Evolutionary conservation across 139 green algal species (phyloP).

Genomic region (Chloropicon primus): DNA sequence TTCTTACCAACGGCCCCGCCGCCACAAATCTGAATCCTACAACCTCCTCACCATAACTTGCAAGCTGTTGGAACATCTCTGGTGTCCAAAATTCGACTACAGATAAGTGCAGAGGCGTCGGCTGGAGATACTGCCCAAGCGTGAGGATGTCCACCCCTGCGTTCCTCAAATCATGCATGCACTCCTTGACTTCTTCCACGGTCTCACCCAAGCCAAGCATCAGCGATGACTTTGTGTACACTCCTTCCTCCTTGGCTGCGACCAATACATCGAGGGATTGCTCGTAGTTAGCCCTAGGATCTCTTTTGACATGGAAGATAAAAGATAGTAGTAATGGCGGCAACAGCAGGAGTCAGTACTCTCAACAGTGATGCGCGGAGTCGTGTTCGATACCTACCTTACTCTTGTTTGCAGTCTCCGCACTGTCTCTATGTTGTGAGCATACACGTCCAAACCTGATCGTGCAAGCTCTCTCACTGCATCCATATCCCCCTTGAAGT

Average conservation of each 20-base stretch:
- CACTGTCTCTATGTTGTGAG: slow-evolving; percentile 5
- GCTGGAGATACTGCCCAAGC: slow-evolving; percentile 13
- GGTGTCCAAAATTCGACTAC: slow-evolving; percentile 5
- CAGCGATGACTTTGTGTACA: slow-evolving; percentile 6
- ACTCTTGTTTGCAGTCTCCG: background rate
- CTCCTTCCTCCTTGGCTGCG: background rate
- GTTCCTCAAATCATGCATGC: background rate
- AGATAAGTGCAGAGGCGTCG: background rate
- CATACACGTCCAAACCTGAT: background rate
- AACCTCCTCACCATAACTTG: slow-evolving; percentile 2
- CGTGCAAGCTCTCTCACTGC: background rate
- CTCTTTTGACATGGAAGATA: background rate
- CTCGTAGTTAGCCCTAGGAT: slow-evolving; percentile 3
- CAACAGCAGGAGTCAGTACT: background rate
- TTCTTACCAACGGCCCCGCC: slow-evolving; percentile 4
- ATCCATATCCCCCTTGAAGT: background rate
- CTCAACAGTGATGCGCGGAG: too few species aligned
- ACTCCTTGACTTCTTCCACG: slow-evolving; percentile 8
- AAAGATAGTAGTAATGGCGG: too few species aligned
- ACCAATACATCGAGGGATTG: background rate
- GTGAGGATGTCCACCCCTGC: slow-evolving; percentile 6
- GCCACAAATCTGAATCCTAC: slow-evolving; percentile 10
- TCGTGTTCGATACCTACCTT: background rate
- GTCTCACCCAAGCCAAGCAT: slow-evolving; percentile 16
- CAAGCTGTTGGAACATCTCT: background rate